phyloP scores from a whole-genome alignment of 495 filamentous ascomycete genomes.

The Penicillium alfredii region DNA sequence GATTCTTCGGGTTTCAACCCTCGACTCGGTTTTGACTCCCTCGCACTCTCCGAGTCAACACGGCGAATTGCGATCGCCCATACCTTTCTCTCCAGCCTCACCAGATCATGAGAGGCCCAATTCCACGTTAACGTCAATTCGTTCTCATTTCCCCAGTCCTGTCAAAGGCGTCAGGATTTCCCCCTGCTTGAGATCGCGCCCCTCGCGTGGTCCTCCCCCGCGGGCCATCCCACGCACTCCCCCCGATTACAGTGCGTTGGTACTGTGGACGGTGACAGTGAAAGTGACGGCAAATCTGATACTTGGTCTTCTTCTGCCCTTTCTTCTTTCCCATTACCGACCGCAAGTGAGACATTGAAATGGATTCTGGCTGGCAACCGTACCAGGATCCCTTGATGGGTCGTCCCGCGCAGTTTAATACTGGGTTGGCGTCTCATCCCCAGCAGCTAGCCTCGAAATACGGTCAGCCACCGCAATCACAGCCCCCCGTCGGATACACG shows the following conservation, averaged over 20 bases:
- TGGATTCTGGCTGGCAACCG: conserved; percentile 51
- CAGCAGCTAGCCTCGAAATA: conserved; percentile 40
- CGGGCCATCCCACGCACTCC: conserved; percentile 21
- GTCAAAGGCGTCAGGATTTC: too few relatives aligned
- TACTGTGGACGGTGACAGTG: conserved; percentile 23
- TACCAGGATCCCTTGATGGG: conserved; percentile 45
- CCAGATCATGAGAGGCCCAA: too few relatives aligned
- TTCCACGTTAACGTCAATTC: too few relatives aligned
- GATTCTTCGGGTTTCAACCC: too few relatives aligned
- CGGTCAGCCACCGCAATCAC: conserved; percentile 47
- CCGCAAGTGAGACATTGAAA: conserved; percentile 17
- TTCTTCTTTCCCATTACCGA: conserved; percentile 1
- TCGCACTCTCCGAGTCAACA: too few relatives aligned
- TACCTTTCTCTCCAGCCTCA: too few relatives aligned
- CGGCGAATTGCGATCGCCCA: too few relatives aligned
- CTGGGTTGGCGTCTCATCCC: conserved; percentile 35
- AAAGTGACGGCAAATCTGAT: conserved; percentile 11
- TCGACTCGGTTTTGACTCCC: too few relatives aligned
- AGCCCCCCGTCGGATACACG: conserved; percentile 61
- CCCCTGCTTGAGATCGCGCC: conserved; percentile 22
- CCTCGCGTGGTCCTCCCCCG: conserved; percentile 27
- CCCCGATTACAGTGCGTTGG: conserved; percentile 33
- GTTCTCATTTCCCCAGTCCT: too few relatives aligned
- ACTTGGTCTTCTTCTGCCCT: conserved; percentile 1
- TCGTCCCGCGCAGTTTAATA: conserved; percentile 38